Conservation (phyloP, 2,329 filamentous ascomycete species). For the Aspergillus fijiensis region DNA sequence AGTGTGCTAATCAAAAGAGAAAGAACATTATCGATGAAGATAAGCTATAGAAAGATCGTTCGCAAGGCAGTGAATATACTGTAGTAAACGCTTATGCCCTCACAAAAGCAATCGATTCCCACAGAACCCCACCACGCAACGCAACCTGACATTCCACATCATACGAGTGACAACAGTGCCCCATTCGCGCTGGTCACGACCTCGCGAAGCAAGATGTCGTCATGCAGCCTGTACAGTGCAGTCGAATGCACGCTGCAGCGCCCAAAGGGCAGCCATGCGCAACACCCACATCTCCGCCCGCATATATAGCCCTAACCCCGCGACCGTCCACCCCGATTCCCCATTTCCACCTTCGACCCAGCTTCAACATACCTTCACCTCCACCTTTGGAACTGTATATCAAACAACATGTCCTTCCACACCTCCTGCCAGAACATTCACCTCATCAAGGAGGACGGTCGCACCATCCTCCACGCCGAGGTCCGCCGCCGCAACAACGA, state of each 20-base stretch:
- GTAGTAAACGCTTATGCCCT: too few relatives aligned
- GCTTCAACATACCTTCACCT: too few relatives aligned
- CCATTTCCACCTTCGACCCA: not conserved
- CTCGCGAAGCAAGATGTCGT: not conserved
- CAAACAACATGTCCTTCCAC: constrained; percentile 20
- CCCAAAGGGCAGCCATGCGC: not conserved
- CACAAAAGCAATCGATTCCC: too few relatives aligned
- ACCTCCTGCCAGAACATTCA: constrained; percentile 12
- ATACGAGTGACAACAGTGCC: too few relatives aligned
- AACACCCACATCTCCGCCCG: not conserved
- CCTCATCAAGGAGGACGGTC: constrained; percentile 11
- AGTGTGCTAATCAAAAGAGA: too few relatives aligned
- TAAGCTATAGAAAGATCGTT: too few relatives aligned
- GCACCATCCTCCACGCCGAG: constrained; percentile 13
- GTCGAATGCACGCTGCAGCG: not conserved
- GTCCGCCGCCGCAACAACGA: constrained; percentile 11
- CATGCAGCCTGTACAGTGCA: not conserved
- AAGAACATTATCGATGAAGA: too few relatives aligned
- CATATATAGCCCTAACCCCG: not conserved
- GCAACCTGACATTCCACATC: too few relatives aligned
- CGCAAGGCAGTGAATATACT: too few relatives aligned
- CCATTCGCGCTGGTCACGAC: too few relatives aligned
- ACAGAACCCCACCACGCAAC: too few relatives aligned
- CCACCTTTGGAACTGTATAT: not conserved
- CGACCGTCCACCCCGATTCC: not conserved